A percentile compares a stretch with the other conserved stretches of the same genome.
Evolutionary conservation across 768 basidiomycete species (phyloP).

Genomic region (Russula vinacea): DNA sequence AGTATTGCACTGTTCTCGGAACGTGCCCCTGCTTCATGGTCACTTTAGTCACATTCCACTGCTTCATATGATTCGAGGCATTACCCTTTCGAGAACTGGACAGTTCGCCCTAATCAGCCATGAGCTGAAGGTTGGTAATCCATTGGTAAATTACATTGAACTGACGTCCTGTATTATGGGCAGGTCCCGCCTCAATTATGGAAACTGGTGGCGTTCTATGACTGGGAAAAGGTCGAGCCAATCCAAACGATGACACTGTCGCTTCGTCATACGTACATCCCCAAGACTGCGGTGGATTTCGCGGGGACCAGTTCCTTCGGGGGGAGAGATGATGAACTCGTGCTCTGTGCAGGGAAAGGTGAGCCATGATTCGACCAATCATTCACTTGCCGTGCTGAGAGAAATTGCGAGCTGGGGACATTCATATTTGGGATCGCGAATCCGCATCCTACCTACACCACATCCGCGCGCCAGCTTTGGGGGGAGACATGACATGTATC

Average conservation of each 20-base stretch:
- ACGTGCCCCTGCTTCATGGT: slow-evolving; percentile 17
- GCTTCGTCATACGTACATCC: slow-evolving; percentile 70
- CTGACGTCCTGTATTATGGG: not conserved
- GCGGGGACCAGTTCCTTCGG: slow-evolving; percentile 82
- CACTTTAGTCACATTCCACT: slow-evolving; percentile 62
- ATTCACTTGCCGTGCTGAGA: slow-evolving; percentile 12
- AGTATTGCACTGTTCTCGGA: slow-evolving; percentile 26
- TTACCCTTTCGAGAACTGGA: slow-evolving; percentile 64
- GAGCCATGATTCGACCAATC: slow-evolving; percentile 15
- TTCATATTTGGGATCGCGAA: slow-evolving; percentile 85
- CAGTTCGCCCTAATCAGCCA: slow-evolving; percentile 69
- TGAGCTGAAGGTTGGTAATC: slow-evolving; percentile 56
- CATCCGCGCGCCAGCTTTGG: slow-evolving; percentile 57
- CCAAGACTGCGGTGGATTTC: slow-evolving; percentile 65
- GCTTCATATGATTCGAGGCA: slow-evolving; percentile 67
- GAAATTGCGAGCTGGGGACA: slow-evolving; percentile 58
- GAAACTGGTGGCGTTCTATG: slow-evolving; percentile 63
- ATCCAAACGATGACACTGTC: slow-evolving; percentile 32
- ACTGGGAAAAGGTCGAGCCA: slow-evolving; percentile 43
- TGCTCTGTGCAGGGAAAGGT: slow-evolving; percentile 78
- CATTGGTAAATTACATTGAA: too few species aligned
- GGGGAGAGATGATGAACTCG: slow-evolving; percentile 72
- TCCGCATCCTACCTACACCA: slow-evolving; percentile 69
- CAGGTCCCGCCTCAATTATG: slow-evolving; percentile 75
- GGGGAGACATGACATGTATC: slow-evolving; percentile 69